These are phyloP conservation scores for Russula lepida DNA, from an alignment of 768 basidiomycete genomes.

Conservation along the genomic window DNA sequence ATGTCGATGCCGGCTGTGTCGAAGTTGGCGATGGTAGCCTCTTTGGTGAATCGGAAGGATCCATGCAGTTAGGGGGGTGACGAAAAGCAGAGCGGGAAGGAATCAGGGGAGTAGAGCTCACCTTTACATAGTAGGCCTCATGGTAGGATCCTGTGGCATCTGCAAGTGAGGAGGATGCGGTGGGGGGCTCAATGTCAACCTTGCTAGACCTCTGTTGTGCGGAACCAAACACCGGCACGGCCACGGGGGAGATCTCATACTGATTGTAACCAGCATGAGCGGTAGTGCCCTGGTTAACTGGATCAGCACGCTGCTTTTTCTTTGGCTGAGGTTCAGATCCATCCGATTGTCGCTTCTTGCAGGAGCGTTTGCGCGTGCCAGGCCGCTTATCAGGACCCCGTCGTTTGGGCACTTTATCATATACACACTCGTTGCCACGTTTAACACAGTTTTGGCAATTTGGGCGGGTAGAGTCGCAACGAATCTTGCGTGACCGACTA, in stretches of 20 bases:
- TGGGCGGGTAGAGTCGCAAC: conserved; percentile 77
- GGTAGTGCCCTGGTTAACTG: conserved; percentile 6
- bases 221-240: conserved; percentile 7
- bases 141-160: conserved; percentile 2
- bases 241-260: conserved; percentile 10
- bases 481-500: conserved; percentile 78
- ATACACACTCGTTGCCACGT: conserved; percentile 68
- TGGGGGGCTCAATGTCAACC: conserved; percentile 2
- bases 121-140: conserved; percentile 16
- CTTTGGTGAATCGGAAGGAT: conserved; percentile 6
- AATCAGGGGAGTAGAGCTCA: background rate
- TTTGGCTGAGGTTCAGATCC: conserved; percentile 34
- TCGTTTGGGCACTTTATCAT: conserved; percentile 72
- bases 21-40: conserved; percentile 10
- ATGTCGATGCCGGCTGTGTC: conserved; percentile 8
- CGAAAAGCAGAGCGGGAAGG: background rate
- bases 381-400: conserved; percentile 82
- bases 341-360: conserved; percentile 66
- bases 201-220: conserved; percentile 5
- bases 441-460: conserved; percentile 76
- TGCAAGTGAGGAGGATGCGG: background rate
- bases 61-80: background rate
- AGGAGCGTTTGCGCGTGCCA: conserved; percentile 73
- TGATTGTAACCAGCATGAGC: conserved; percentile 5
- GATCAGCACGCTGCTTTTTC: conserved; percentile 29